phyloP scores from a whole-genome alignment of 2,329 filamentous ascomycete genomes.

The Alternaria ventricosa region DNA sequence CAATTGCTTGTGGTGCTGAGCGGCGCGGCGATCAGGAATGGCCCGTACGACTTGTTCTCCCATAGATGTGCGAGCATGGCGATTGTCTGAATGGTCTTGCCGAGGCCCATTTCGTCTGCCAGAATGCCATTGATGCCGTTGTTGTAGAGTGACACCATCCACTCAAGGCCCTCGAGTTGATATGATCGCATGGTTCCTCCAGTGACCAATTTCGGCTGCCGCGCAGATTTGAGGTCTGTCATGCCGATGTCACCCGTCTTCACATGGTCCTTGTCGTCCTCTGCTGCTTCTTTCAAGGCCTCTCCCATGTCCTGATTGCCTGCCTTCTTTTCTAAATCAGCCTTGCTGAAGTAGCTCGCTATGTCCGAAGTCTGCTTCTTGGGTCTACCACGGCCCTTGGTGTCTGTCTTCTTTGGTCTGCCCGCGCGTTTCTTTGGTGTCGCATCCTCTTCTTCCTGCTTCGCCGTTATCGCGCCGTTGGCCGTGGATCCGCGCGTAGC shows the following conservation, averaged over 20 bases:
- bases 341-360: constrained; percentile 66
- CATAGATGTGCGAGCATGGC: constrained; percentile 84
- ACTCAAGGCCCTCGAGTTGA: constrained; percentile 91
- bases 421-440: constrained; percentile 40
- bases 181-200: constrained; percentile 93
- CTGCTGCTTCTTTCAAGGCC: constrained; percentile 64
- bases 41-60: constrained; percentile 86
- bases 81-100: constrained; percentile 92
- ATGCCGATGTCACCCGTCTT: constrained; percentile 67
- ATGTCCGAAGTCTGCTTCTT: constrained; percentile 57
- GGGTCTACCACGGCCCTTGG: constrained; percentile 43
- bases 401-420: constrained; percentile 48
- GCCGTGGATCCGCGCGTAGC: constrained; percentile 51
- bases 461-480: constrained; percentile 15
- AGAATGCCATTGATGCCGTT: constrained; percentile 91
- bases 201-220: constrained; percentile 83
- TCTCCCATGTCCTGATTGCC: constrained; percentile 63
- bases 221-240: constrained; percentile 76
- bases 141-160: constrained; percentile 83
- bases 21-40: constrained; percentile 88
- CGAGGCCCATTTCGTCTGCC: constrained; percentile 92
- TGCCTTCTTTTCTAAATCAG: constrained; percentile 61
- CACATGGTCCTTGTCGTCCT: constrained; percentile 63
- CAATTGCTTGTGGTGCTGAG: constrained; percentile 93
- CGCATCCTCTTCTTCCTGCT: constrained; percentile 27